phyloP scores from a whole-genome alignment of 2,329 filamentous ascomycete genomes.

The Aspergillus puulaauensis region DNA sequence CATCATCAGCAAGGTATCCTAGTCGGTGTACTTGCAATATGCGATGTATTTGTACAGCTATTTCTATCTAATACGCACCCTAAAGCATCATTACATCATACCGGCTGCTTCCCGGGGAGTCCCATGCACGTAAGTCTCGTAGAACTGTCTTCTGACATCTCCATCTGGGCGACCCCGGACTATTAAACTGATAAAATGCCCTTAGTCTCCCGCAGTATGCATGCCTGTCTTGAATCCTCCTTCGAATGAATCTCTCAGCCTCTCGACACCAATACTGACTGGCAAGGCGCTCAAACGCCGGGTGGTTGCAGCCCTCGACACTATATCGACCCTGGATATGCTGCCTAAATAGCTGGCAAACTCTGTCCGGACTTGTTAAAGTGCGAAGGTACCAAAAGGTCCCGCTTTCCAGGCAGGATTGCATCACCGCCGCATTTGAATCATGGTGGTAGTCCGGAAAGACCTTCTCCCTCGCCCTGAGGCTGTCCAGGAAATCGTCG shows the following conservation, averaged over 20 bases:
- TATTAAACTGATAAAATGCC: neutral
- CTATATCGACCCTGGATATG: conserved; percentile 22
- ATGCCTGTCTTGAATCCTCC: conserved; percentile 17
- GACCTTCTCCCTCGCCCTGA: conserved; percentile 26
- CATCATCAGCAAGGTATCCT: too few species aligned
- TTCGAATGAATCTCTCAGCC: conserved; percentile 8
- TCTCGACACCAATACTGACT: conserved; percentile 16
- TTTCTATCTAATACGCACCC: too few species aligned
- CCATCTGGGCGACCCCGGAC: neutral
- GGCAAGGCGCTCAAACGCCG: conserved; percentile 13
- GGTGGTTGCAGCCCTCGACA: conserved; percentile 12
- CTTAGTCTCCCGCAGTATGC: neutral
- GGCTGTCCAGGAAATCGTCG: too few species aligned
- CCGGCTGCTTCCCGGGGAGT: too few species aligned
- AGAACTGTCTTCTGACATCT: neutral
- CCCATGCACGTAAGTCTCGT: neutral
- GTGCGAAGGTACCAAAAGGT: conserved; percentile 31
- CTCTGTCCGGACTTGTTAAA: conserved; percentile 23
- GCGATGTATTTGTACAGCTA: too few species aligned
- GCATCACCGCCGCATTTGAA: conserved; percentile 20
- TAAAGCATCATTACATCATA: too few species aligned
- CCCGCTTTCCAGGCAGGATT: conserved; percentile 22
- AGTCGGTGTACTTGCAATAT: too few species aligned
- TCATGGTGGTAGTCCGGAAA: conserved; percentile 11
- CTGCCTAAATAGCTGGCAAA: conserved; percentile 26